Percentiles rank a stretch among this genome's conserved stretches.
Evolutionary conservation across 2,329 filamentous ascomycete species (phyloP).

Genomic region (Penicillium sp.): DNA sequence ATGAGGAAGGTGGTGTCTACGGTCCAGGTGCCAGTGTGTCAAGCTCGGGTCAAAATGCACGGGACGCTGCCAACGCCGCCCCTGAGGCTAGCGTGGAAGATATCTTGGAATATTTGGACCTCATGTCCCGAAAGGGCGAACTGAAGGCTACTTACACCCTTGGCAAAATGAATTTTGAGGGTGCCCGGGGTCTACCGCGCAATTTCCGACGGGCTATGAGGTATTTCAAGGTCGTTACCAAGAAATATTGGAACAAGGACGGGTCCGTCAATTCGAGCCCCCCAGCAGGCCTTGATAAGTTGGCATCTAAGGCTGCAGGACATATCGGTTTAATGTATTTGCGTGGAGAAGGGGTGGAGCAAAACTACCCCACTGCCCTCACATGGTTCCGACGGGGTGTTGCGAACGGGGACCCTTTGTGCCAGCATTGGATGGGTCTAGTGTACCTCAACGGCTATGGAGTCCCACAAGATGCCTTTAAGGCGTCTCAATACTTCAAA

Average conservation of each 20-base stretch:
- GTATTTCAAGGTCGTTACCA: slow-evolving; percentile 78
- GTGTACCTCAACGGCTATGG: slow-evolving; percentile 81
- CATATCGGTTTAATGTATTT: slow-evolving; percentile 88
- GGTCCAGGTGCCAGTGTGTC: slow-evolving; percentile 90
- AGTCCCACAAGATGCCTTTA: slow-evolving; percentile 65
- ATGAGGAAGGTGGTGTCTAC: slow-evolving; percentile 88
- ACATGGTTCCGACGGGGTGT: slow-evolving; percentile 83
- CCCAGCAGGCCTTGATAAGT: slow-evolving; percentile 69
- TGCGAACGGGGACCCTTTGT: slow-evolving; percentile 72
- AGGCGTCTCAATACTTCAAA: slow-evolving; percentile 73
- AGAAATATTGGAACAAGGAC: slow-evolving; percentile 77
- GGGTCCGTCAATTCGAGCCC: slow-evolving; percentile 71
- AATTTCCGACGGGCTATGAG: slow-evolving; percentile 72
- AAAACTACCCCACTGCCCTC: slow-evolving; percentile 72
- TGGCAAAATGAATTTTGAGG: slow-evolving; percentile 85
- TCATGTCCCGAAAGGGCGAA: slow-evolving; percentile 87
- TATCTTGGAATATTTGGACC: slow-evolving; percentile 87
- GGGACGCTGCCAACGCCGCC: slow-evolving; percentile 72
- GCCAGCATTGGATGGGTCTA: slow-evolving; percentile 78
- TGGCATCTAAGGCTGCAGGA: slow-evolving; percentile 79
- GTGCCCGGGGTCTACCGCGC: slow-evolving; percentile 69
- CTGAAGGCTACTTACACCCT: slow-evolving; percentile 83
- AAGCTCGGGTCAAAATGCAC: slow-evolving; percentile 80
- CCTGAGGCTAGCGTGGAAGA: slow-evolving; percentile 86
- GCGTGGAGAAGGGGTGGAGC: slow-evolving; percentile 77